Percentiles rank a stretch among this genome's conserved stretches.
Evolutionary conservation across 306 rosid genomes (phyloP).

Genomic region (Corylus heterophylla): DNA sequence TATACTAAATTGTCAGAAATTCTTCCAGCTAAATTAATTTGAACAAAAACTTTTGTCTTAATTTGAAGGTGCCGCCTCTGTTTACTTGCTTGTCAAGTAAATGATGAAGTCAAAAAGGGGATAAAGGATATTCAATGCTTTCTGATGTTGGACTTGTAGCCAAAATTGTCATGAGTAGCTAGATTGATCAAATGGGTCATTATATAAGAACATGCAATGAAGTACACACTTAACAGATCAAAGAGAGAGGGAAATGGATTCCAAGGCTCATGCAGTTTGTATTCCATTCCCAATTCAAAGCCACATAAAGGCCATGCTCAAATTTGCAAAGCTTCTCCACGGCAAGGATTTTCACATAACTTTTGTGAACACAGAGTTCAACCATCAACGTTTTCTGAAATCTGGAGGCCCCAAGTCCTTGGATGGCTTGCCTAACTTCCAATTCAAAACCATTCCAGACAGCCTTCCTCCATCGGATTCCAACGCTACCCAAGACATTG

Average conservation of each 20-base stretch:
- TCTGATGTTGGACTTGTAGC: too few species aligned
- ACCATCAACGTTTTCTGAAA: constrained; percentile 6
- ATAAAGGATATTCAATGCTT: too few species aligned
- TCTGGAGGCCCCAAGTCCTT: constrained; percentile 10
- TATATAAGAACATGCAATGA: too few species aligned
- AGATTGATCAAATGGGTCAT: too few species aligned
- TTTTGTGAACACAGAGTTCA: constrained; percentile 18
- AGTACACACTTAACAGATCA: too few species aligned
- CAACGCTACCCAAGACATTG: neutral
- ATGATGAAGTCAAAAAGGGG: too few species aligned
- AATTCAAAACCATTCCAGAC: constrained; percentile 22
- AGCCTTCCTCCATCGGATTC: neutral
- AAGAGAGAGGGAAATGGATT: neutral
- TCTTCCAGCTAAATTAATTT: too few species aligned
- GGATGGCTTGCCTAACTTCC: constrained; percentile 5
- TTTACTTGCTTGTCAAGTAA: too few species aligned
- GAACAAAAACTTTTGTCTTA: too few species aligned
- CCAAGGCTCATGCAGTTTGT: constrained; percentile 10
- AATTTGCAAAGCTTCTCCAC: constrained; percentile 22
- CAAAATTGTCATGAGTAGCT: too few species aligned
- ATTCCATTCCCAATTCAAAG: constrained; percentile 7
- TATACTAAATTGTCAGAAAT: too few species aligned
- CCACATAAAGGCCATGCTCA: constrained; percentile 20
- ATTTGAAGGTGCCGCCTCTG: too few species aligned
- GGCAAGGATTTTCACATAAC: neutral